phyloP scores from a whole-genome alignment of 1,139 yeast genomes.

The Lodderomyces parapsilosis region DNA sequence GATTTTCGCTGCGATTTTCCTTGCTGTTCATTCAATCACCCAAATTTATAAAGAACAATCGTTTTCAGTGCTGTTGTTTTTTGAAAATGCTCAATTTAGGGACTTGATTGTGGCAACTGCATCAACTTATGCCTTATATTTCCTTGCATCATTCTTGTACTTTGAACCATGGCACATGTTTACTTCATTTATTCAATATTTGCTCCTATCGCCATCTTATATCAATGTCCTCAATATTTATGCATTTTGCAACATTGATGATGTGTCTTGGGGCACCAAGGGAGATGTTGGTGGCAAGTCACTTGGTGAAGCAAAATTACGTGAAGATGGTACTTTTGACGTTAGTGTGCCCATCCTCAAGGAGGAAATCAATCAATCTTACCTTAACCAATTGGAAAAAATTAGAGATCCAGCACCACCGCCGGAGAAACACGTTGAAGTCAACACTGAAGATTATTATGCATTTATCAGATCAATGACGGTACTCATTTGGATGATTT shows the following conservation, averaged over 20 bases:
- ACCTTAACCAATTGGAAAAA: conserved; percentile 61
- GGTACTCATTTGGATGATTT: conserved; percentile 74
- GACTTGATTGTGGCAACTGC: conserved; percentile 50
- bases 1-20: conserved; percentile 60
- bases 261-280: conserved; percentile 53
- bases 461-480: conserved; percentile 81
- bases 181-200: conserved; percentile 46
- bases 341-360: conserved; percentile 67
- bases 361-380: conserved; percentile 60
- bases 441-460: conserved; percentile 63
- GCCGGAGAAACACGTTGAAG: conserved; percentile 33
- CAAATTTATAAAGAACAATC: conserved; percentile 30
- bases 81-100: conserved; percentile 43
- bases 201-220: conserved; percentile 47
- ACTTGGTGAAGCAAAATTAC: conserved; percentile 58
- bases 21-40: conserved; percentile 48
- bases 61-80: conserved; percentile 36
- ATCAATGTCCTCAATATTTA: conserved; percentile 49
- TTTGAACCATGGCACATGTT: conserved; percentile 56
- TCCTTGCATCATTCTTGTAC: conserved; percentile 45
- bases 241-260: conserved; percentile 52
- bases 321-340: conserved; percentile 65
- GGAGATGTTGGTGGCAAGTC: conserved; percentile 47
- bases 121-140: conserved; percentile 47
- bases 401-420: conserved; percentile 44